These are phyloP conservation scores for Candida glucosophila DNA, from an alignment of 1,139 yeast species.

Conservation along the genomic window DNA sequence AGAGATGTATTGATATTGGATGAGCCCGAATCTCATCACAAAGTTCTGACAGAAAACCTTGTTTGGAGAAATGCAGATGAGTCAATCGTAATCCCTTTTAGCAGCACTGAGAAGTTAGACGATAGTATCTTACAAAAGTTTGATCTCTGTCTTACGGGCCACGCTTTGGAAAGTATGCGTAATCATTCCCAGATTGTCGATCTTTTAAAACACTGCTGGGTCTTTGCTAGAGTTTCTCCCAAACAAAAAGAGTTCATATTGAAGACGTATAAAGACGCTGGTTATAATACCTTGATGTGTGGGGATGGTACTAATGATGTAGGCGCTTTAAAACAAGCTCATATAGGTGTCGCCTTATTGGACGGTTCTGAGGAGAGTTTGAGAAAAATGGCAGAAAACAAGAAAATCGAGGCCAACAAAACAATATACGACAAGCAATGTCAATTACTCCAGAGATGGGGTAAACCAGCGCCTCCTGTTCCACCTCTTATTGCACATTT, in stretches of 20 bases:
- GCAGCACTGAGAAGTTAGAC: constrained; percentile 52
- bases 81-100: constrained; percentile 60
- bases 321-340: constrained; percentile 98
- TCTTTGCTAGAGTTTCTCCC: constrained; percentile 97
- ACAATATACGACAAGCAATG: constrained; percentile 80
- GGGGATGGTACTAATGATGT: constrained; percentile 99
- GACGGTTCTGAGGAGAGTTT: constrained; percentile 95
- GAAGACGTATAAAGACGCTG: constrained; percentile 75
- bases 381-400: constrained; percentile 80
- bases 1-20: constrained; percentile 79
- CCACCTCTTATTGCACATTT: constrained; percentile 85
- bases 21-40: constrained; percentile 63
- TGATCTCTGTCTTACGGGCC: constrained; percentile 91
- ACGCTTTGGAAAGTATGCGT: constrained; percentile 63
- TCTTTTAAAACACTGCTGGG: constrained; percentile 86
- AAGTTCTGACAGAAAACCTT: constrained; percentile 46
- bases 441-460: constrained; percentile 72
- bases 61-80: constrained; percentile 86
- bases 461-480: constrained; percentile 76
- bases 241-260: constrained; percentile 87
- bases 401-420: constrained; percentile 56
- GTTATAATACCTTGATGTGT: constrained; percentile 94
- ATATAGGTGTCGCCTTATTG: constrained; percentile 91
- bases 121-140: constrained; percentile 50
- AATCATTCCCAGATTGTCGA: constrained; percentile 61